phyloP scores from a whole-genome alignment of 1,139 yeast species.

The Kodamaea ohmeri region DNA sequence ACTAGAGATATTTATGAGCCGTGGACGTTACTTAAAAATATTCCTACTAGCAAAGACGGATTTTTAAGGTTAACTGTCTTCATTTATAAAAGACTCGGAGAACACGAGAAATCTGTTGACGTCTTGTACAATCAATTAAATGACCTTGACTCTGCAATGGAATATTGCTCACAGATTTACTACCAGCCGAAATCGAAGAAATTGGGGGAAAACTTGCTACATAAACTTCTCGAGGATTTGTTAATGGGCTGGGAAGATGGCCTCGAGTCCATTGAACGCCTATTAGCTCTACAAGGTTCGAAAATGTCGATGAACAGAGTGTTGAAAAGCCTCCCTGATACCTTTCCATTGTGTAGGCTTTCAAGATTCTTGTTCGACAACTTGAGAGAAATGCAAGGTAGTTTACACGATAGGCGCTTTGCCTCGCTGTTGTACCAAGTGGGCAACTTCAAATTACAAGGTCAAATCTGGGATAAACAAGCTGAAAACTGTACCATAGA shows the following conservation, averaged over 20 bases:
- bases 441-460: slow-evolving; percentile 33
- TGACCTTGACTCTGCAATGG: slow-evolving; percentile 57
- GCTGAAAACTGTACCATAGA: slow-evolving; percentile 35
- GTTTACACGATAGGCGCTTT: slow-evolving; percentile 27
- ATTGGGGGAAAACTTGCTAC: slow-evolving; percentile 39
- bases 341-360: slow-evolving; percentile 45
- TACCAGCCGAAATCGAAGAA: slow-evolving; percentile 29
- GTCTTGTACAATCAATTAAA: slow-evolving; percentile 58
- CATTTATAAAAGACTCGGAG: slow-evolving; percentile 57
- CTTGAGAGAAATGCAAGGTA: slow-evolving; percentile 33
- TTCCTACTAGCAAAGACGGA: slow-evolving; percentile 36
- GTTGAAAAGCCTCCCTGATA: slow-evolving; percentile 50
- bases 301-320: slow-evolving; percentile 53
- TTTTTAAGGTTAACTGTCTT: slow-evolving; percentile 50
- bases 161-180: slow-evolving; percentile 57
- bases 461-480: slow-evolving; percentile 37
- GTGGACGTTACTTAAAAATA: slow-evolving; percentile 38
- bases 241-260: slow-evolving; percentile 32
- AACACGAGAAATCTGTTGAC: slow-evolving; percentile 63
- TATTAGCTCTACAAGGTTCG: slow-evolving; percentile 49
- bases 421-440: slow-evolving; percentile 37
- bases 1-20: slow-evolving; percentile 44
- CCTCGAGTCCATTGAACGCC: slow-evolving; percentile 38
- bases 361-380: slow-evolving; percentile 47
- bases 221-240: slow-evolving; percentile 39